Percentiles rank a stretch among this genome's conserved stretches.
phyloP scores from a whole-genome alignment of 2,329 filamentous ascomycete genomes.

The Pseudocercospora macadamiae region DNA sequence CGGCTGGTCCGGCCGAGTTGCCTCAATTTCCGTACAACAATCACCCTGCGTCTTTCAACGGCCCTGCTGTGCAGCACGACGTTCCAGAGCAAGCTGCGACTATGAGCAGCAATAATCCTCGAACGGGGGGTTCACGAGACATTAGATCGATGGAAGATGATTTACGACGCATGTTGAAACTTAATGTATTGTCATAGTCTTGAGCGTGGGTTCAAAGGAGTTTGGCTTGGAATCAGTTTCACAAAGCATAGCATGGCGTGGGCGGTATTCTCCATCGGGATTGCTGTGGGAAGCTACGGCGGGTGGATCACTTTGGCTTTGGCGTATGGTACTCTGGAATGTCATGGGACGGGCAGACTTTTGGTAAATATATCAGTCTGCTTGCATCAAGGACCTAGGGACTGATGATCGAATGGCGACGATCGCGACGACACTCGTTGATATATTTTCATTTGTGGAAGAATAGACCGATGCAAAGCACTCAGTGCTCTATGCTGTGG shows the following conservation, averaged over 20 bases:
- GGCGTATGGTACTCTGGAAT: not conserved
- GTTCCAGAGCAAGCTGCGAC: conserved; percentile 16
- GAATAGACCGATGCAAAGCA: not conserved
- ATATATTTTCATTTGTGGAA: not conserved
- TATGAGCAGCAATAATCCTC: conserved; percentile 13
- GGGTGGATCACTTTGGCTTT: not conserved
- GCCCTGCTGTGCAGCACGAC: conserved; percentile 19
- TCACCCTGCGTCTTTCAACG: conserved; percentile 14
- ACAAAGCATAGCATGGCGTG: conserved; percentile 24
- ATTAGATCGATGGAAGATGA: conserved; percentile 44
- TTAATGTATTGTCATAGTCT: conserved; percentile 32
- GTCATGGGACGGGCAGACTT: not conserved
- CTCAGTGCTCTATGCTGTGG: not conserved
- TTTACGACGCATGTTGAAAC: conserved; percentile 44
- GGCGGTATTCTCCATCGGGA: conserved; percentile 7
- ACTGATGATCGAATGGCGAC: not conserved
- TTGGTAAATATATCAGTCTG: not conserved
- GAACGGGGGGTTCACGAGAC: conserved; percentile 28
- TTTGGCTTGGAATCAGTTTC: not conserved
- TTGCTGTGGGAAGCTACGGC: conserved; percentile 5
- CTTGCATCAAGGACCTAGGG: not conserved
- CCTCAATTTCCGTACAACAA: conserved; percentile 23
- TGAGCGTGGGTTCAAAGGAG: conserved; percentile 7
- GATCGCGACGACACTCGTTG: not conserved
- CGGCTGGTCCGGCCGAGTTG: conserved; percentile 25